phyloP scores from a whole-genome alignment of 2,329 filamentous ascomycete species.

The Aspergillus pseudoterreus region DNA sequence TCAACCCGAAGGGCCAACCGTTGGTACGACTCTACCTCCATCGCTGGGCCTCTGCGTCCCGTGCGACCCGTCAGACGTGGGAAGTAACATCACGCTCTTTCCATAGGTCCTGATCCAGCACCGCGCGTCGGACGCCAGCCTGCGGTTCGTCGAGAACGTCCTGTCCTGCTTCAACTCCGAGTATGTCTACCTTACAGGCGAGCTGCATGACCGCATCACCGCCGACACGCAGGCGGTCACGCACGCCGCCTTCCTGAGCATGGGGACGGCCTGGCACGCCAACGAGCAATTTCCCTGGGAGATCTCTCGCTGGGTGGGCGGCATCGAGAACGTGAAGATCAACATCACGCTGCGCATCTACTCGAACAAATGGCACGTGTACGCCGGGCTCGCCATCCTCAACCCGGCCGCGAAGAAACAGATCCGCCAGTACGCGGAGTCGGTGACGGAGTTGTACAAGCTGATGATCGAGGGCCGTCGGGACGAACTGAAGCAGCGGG shows the following conservation, averaged over 20 bases:
- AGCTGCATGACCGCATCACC: conserved; percentile 92
- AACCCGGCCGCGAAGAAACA: conserved; percentile 90
- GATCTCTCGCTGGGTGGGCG: conserved; percentile 87
- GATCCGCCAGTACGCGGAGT: conserved; percentile 89
- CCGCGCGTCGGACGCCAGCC: conserved; percentile 72
- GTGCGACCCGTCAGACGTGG: not conserved
- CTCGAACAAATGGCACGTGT: conserved; percentile 98
- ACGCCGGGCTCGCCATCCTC: conserved; percentile 92
- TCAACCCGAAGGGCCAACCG: conserved; percentile 84
- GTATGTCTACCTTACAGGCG: conserved; percentile 80
- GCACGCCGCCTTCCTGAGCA: conserved; percentile 92
- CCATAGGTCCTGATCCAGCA: conserved; percentile 78
- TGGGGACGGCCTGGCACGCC: conserved; percentile 97
- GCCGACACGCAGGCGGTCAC: conserved; percentile 98
- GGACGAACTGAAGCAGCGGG: conserved; percentile 67
- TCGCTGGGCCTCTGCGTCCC: no score
- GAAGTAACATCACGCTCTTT: conserved; percentile 12
- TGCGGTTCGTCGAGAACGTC: conserved; percentile 74
- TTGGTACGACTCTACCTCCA: conserved; percentile 54
- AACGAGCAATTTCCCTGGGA: conserved; percentile 98
- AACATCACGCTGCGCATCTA: conserved; percentile 98
- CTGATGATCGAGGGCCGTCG: conserved; percentile 86
- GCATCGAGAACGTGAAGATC: conserved; percentile 99
- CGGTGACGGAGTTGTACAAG: conserved; percentile 92
- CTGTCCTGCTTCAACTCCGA: conserved; percentile 81